These are phyloP conservation scores for Vitis hybrid DNA, from an alignment of 177 flowering plant genomes.

Conservation along the genomic window DNA sequence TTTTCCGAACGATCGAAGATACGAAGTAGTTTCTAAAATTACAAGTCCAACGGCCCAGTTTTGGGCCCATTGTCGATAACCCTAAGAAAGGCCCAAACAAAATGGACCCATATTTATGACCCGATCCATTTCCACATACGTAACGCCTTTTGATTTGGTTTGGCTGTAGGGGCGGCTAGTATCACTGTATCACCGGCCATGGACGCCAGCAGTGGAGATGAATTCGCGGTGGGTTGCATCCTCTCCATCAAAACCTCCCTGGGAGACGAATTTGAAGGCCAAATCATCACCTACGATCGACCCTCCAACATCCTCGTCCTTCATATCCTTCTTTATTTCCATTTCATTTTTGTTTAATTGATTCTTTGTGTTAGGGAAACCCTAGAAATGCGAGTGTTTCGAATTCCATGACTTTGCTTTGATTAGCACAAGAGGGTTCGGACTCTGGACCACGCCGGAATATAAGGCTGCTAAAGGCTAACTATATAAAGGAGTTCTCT, in stretches of 20 bases:
- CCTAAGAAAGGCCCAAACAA: no score
- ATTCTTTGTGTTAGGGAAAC: neutral
- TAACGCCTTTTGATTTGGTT: no score
- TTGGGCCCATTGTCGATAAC: no score
- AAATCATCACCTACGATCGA: constrained; percentile 71
- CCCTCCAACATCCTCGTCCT: constrained; percentile 76
- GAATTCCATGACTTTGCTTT: constrained; percentile 31
- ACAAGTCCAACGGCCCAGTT: no score
- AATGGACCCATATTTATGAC: no score
- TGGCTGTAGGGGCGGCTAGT: neutral
- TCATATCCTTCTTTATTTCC: constrained; percentile 59
- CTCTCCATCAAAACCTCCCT: constrained; percentile 62
- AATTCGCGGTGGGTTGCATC: constrained; percentile 58
- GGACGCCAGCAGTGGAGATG: constrained; percentile 32
- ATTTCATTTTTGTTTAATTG: neutral
- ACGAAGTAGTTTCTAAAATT: no score
- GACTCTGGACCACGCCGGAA: constrained; percentile 50
- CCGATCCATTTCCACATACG: no score
- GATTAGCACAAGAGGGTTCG: constrained; percentile 63
- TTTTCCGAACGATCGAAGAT: no score
- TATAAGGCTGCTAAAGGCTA: constrained; percentile 68
- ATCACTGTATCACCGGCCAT: neutral
- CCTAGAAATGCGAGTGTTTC: constrained; percentile 3
- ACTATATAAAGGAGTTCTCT: constrained; percentile 67
- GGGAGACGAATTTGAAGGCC: constrained; percentile 78